Percentiles rank a stretch among this genome's conserved stretches.
Evolutionary conservation across 2,329 filamentous ascomycete species (phyloP).

Genomic region (Orbilia brochopaga): DNA sequence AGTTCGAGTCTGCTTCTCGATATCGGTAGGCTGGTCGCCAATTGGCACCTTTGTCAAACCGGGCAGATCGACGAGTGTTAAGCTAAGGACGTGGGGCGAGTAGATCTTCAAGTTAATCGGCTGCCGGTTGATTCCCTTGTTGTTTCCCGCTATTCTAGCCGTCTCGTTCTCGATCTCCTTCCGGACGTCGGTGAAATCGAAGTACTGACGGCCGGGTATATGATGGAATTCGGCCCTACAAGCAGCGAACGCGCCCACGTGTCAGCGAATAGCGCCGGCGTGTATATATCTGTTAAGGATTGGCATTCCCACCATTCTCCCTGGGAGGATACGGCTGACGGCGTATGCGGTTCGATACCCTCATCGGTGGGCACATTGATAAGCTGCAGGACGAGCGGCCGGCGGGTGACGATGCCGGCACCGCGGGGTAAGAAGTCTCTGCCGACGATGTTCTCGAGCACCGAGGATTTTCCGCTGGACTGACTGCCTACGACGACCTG

Average conservation of each 20-base stretch:
- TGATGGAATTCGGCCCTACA: slow-evolving; percentile 97
- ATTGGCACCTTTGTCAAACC: slow-evolving; percentile 98
- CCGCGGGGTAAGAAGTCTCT: slow-evolving; percentile 95
- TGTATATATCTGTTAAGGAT: slow-evolving; percentile 51
- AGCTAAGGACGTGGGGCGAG: slow-evolving; percentile 92
- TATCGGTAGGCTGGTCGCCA: slow-evolving; percentile 94
- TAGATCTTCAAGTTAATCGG: slow-evolving; percentile 99
- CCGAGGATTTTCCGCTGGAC: slow-evolving; percentile 96
- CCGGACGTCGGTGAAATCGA: slow-evolving; percentile 90
- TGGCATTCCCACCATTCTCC: slow-evolving; percentile 63
- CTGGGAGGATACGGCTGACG: slow-evolving; percentile 72
- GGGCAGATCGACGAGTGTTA: slow-evolving; percentile 94
- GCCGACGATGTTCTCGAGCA: slow-evolving; percentile 98
- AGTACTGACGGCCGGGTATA: slow-evolving; percentile 84
- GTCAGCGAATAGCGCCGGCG: slow-evolving; percentile 26
- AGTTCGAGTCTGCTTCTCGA: slow-evolving; percentile 96
- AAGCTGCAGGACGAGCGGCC: slow-evolving; percentile 93
- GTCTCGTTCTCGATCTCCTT: slow-evolving; percentile 98
- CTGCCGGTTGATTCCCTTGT: slow-evolving; percentile 97
- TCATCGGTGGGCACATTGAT: slow-evolving; percentile 85
- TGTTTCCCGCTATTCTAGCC: slow-evolving; percentile 88
- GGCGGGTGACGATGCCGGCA: slow-evolving; percentile 92
- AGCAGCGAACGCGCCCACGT: background rate
- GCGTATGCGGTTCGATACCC: slow-evolving; percentile 74
- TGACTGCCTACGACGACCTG: slow-evolving; percentile 98